These are phyloP conservation scores for Xylariaceae sp. DNA, from an alignment of 2,329 filamentous ascomycete species.

Conservation along the genomic window DNA sequence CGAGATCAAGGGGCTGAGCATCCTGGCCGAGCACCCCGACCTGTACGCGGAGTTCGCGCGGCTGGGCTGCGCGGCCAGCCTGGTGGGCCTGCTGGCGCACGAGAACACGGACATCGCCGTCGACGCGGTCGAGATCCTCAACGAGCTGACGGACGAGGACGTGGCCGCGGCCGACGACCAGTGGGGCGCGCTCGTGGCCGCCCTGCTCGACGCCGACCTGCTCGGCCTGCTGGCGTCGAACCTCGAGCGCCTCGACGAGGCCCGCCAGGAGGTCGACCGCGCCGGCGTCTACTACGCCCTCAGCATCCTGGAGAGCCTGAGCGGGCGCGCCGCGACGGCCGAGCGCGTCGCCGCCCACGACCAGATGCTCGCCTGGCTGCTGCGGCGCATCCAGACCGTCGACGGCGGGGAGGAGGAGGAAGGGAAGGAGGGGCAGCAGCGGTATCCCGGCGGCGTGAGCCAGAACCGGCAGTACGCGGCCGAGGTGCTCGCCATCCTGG, in stretches of 20 bases:
- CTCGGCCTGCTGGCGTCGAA: slow-evolving; percentile 69
- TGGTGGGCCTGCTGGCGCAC: slow-evolving; percentile 79
- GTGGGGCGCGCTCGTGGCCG: slow-evolving; percentile 70
- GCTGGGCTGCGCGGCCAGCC: slow-evolving; percentile 35
- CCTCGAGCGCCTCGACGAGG: slow-evolving; percentile 71
- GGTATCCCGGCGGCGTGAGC: slow-evolving; percentile 44
- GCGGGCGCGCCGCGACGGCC: slow-evolving; percentile 53
- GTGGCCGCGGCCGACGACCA: slow-evolving; percentile 72
- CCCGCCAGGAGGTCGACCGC: slow-evolving; percentile 56
- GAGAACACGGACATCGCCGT: slow-evolving; percentile 98
- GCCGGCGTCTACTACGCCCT: slow-evolving; percentile 83
- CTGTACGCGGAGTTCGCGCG: slow-evolving; percentile 27
- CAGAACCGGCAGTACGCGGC: slow-evolving; percentile 96
- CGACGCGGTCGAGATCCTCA: slow-evolving; percentile 79
- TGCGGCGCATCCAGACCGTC: slow-evolving; percentile 61
- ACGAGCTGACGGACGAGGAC: slow-evolving; percentile 89
- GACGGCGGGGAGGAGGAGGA: slow-evolving; percentile 6
- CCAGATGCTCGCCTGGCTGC: slow-evolving; percentile 66
- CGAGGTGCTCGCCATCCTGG: slow-evolving; percentile 81
- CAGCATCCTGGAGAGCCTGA: slow-evolving; percentile 76
- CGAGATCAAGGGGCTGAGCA: slow-evolving; percentile 78
- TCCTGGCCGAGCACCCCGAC: slow-evolving; percentile 78
- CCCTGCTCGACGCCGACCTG: slow-evolving; percentile 60
- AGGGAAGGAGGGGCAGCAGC: too few relatives aligned
- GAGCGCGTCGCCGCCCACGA: slow-evolving; percentile 66